Evolutionary conservation across 2,329 filamentous ascomycete genomes (phyloP), one percentile per base, ranked within the genome.

Genomic region (Diplodia mutila): DNA sequence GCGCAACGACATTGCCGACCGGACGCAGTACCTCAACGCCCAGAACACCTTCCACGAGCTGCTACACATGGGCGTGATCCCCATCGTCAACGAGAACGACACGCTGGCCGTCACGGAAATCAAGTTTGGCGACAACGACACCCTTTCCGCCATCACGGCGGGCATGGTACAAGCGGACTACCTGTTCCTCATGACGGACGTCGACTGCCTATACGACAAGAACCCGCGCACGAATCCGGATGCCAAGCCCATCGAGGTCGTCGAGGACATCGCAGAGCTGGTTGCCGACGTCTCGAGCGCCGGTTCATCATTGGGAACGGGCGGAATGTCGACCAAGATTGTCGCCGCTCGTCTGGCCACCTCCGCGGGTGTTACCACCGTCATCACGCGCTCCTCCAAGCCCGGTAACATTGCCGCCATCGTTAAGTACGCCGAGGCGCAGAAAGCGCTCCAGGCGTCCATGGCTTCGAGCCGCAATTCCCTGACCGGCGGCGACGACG

Each of bases 91-190:
- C 75, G 95, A 99, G 81, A 99, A 99, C 79, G 95, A 99, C 79
- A 99, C 95, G 2, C 83, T 99, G 66, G 93, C 94, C 27, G 95
- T 99, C 71, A 92, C 94, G 76, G 95, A 99, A 85, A 99, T 99
- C 82, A 98, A 98, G 84, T 99, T 99, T 76, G 95, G 95, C 72
- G 95, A 99, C 84, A 99, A 99, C 74, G 95, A 99, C 79, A 99
- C 95, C 1, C 85, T 99, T 55, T 97, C 93, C 14, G 95, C 95
- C 67, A 97, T 99, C 73, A 97, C 95, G 0, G 93, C 95, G 0
- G 95, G 91, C 72, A 98, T 98, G 93, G 92, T 98, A 23, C 93
- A 97, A 75, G 95, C 95, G 61, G 94, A 99, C 75, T 92, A 97
- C 74, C 85, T 99, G 11, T 99, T 99, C 80, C 86, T 99, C 70